A percentile compares a stretch with the other conserved stretches of the same genome.
Evolutionary conservation across 768 basidiomycete species (phyloP).

Genomic region (Mycena polygramma): DNA sequence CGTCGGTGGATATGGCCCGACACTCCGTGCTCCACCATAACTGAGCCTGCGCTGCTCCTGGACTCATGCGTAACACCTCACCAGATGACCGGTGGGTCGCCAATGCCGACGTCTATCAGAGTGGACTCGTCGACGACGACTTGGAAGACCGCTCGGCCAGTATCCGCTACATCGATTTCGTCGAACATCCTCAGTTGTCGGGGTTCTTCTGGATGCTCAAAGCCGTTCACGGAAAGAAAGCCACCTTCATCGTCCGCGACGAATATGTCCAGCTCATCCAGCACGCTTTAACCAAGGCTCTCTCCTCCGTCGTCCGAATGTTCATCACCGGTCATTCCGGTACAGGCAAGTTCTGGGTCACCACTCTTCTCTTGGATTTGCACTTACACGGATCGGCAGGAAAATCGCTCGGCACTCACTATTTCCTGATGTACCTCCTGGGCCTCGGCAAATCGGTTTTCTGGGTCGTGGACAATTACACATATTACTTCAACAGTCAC

Average conservation of each 20-base stretch:
- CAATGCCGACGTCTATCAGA: too few species aligned
- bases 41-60: too few species aligned
- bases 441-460: slow-evolving; percentile 18
- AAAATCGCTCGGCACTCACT: slow-evolving; percentile 7
- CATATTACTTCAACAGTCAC: slow-evolving; percentile 11
- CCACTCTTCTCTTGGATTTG: not conserved
- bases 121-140: slow-evolving; percentile 14
- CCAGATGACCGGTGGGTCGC: too few species aligned
- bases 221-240: not conserved
- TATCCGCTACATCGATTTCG: slow-evolving; percentile 17
- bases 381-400: slow-evolving; percentile 14
- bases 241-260: slow-evolving; percentile 2
- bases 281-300: not conserved
- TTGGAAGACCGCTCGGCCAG: slow-evolving; percentile 2
- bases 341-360: slow-evolving; percentile 10
- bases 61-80: too few species aligned
- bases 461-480: slow-evolving; percentile 5
- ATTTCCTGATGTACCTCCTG: slow-evolving; percentile 24
- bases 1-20: too few species aligned
- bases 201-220: not conserved
- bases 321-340: slow-evolving; percentile 18
- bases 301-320: not conserved
- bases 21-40: too few species aligned
- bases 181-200: not conserved
- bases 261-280: slow-evolving; percentile 7